Base-by-base conservation (phyloP, 257 asterid genomes). In the Rhazya stricta region DNA sequence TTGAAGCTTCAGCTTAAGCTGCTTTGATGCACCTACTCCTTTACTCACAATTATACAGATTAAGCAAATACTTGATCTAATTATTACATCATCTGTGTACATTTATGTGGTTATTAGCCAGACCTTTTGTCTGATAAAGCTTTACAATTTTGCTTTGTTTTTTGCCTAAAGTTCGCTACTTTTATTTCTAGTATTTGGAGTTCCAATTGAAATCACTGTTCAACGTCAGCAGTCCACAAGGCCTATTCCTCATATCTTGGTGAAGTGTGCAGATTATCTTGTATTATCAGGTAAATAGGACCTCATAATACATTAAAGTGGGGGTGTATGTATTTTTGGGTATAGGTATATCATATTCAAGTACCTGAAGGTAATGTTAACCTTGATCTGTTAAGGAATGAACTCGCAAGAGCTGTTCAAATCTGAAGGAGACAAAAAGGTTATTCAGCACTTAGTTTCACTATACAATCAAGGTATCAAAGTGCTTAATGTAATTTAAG, bases 201-300 rank as follows among this genome's bases (percentile, higher is more conserved):
- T 83, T 66, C 97, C 98, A 76, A 85, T 91, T 74, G 96, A 91
- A 85, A 71, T 79, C 43, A 82, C 91, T 69, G 96, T 91, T 78
- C 98, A 87, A 74, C 88, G 88, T 45, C 98, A 91, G 80, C 87
- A 86, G 80, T 90, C 96, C 71, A 81, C 79, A 72, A 82, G 77
- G 71, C 91, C 88, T n/a, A 76, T 93, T 82, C 98, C 98, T 43
- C 83, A 32, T 79, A 81, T 93, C 78, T 70, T 90, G 86, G 85
- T 88, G 87, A 89, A 85, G 71, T 88, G 96, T 83, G 97, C 93
- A 29, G 98, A 93, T 88, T 81, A 51, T 81, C 96, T 93, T 78
- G 89, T 93, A 79, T 75, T 90, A 84, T 90, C 98, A 89, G 98
- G 98, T 90, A 54, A 71, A 62, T 67, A 61, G 25, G 72, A 65